Base-by-base conservation (phyloP, 352 stramenopile genomes). In the Saprolegnia parasitica region DNA sequence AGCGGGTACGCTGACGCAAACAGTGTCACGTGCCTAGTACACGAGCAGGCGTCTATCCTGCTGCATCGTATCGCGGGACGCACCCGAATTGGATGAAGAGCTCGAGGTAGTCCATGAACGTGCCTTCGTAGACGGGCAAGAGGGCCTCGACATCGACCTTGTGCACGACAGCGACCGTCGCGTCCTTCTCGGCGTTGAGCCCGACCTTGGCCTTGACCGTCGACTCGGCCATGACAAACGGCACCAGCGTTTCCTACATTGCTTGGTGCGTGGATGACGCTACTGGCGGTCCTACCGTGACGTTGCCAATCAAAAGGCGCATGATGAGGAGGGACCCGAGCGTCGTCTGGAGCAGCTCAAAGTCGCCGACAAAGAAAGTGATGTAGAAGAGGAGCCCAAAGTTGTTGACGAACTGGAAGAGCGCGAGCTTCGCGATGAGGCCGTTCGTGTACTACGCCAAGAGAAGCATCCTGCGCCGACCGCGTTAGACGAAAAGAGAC, bases 361-460 rank as follows among this genome's bases (percentile, higher is more conserved):
- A 90, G 57, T 92, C 81, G 23, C 83, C 82, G 39, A 91, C 87
- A 42, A 95, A 85, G 72, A 98, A 98, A 10, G 91, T 91, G 70
- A 98, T 88, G 77, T 98, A 99, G 75, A 98, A 98, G 1, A 98
- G 79, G 67, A 90, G 96, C 4, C 91, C 90, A 73, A 98, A 98
- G 81, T 98, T 98, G 81, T 97, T 98, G 23, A 98, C 90, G 71
- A 99, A 99, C 72, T 97, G 95, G 75, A 99, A 99, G 47, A 96
- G 88, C 68, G 98, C 97, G 5, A 98, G 86, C 83, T 99, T 99
- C 58, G 98, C 87, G 71, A 99, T 98, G 40, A 98, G 88, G 0
- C 88, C 85, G 42, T 97, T 96, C 10, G 86, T 78, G 78, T 96
- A 96, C 83, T 93, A 39, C 55, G 26, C 0, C 39, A 57, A 56